phyloP scores from a whole-genome alignment of 148 eudicot species.

The Cornus florida region DNA sequence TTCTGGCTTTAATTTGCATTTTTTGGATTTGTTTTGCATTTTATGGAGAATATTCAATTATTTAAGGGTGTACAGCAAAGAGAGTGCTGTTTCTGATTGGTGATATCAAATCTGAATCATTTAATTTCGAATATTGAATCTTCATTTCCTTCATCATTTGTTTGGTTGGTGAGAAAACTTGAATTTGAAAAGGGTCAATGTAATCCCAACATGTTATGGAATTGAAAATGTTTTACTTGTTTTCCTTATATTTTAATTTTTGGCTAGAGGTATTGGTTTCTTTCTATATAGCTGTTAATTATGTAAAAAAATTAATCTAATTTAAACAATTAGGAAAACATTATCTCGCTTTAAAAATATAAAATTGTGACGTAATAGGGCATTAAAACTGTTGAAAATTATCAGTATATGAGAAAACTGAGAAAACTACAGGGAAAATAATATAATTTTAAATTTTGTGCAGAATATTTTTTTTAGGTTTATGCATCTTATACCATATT shows the following conservation, averaged over 20 bases:
- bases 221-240: background rate
- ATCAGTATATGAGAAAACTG: background rate
- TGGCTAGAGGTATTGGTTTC: background rate
- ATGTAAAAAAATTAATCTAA: background rate
- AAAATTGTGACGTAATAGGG: too few species aligned
- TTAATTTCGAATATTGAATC: background rate
- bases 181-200: background rate
- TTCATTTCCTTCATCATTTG: background rate
- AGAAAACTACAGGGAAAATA: background rate
- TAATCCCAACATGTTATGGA: background rate
- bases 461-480: background rate
- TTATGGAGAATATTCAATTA: background rate
- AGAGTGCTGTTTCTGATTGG: background rate
- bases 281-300: too few species aligned
- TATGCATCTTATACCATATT: background rate
- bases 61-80: background rate
- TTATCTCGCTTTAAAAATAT: background rate
- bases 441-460: background rate
- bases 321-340: background rate
- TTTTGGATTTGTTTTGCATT: background rate
- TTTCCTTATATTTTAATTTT: background rate
- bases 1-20: background rate
- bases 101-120: too few species aligned
- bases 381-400: background rate
- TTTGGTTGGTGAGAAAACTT: background rate